These are phyloP conservation scores for Carex parvula DNA, from an alignment of 176 grass and related monocot genomes.

Conservation along the genomic window DNA sequence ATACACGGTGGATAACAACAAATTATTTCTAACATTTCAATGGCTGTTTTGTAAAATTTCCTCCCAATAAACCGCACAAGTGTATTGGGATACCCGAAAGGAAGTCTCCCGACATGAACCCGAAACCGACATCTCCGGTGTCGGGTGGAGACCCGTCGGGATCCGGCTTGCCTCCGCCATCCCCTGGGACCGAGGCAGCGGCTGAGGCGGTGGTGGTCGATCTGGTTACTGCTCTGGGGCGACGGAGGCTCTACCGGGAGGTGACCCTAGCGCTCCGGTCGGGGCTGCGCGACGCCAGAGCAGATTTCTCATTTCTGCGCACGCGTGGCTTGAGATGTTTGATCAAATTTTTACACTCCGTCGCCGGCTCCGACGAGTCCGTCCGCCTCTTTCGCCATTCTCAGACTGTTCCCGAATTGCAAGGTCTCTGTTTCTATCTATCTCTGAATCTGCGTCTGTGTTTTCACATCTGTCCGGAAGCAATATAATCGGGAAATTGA, in stretches of 20 bases:
- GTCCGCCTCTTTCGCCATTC: slow-evolving; percentile 87
- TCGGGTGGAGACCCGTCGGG: slow-evolving; percentile 32
- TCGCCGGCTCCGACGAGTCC: slow-evolving; percentile 39
- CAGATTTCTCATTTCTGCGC: slow-evolving; percentile 95
- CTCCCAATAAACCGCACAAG: neutral
- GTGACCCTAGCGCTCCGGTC: slow-evolving; percentile 83
- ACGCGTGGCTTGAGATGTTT: slow-evolving; percentile 56
- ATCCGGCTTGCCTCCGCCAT: slow-evolving; percentile 23
- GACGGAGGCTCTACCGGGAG: slow-evolving; percentile 79
- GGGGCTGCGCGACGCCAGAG: slow-evolving; percentile 77
- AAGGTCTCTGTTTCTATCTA: slow-evolving; percentile 42
- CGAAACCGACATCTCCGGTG: slow-evolving; percentile 16
- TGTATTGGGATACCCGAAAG: neutral
- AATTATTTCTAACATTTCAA: neutral
- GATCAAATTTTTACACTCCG: slow-evolving; percentile 71
- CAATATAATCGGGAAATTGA: neutral
- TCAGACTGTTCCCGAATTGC: slow-evolving; percentile 84
- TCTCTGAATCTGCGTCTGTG: slow-evolving; percentile 19
- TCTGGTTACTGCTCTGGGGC: slow-evolving; percentile 48
- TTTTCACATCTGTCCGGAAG: neutral
- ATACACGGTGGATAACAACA: neutral
- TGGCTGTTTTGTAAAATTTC: neutral
- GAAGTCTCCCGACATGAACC: slow-evolving; percentile 19
- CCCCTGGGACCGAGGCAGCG: neutral
- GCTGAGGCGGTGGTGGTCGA: slow-evolving; percentile 34